Base-by-base conservation (phyloP, 768 basidiomycete species). In the Mycena pura region DNA sequence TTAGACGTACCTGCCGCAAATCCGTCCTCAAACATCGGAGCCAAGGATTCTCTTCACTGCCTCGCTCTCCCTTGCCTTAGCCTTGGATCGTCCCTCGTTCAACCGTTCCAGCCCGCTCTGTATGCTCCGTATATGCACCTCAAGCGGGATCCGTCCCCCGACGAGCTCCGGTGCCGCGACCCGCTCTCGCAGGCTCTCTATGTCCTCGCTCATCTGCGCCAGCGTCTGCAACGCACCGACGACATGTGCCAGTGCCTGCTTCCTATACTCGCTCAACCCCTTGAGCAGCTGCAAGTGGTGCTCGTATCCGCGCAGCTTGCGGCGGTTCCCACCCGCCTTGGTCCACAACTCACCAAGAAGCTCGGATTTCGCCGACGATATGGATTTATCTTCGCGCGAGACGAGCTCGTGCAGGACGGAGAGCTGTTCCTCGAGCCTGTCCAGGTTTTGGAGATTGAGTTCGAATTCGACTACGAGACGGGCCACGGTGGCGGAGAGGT, bases 91-190 rank as follows among this genome's bases (percentile, higher is more conserved):
- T 6, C 85, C 81, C 68, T 87, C 85, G 68, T 80, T 83, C 73
- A 91, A 66, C 66, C 83, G 81, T 62, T 88, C 83, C 66, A 92
- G 65, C 7, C 91, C 90, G 34, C 68, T 78, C 69, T 76, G 76
- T 65, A 93, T 91, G 60, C 87, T 91, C 75, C 84, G 84, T 73
- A 93, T 86, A 66, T 93, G 91, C 21, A 92, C 90, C 58, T 89
- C 86, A 5, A 89, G 76, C 5, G 91, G 89, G 15, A 92, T 78
- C 39, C 75, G 76, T n/a, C 83, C 73, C 5, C 84, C 86, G 11
- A 84, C 71, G 5, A 93, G 73, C 48, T 86, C 85, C 1, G 92
- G 91, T 29, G 85, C 82, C 5, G 89, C 83, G 1, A 91, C 89
- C 17, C 88, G 78, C 69, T 91, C 88, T 61, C 91, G 79, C 60